A percentile compares a stretch with the other conserved stretches of the same genome.
Evolutionary conservation across 495 filamentous ascomycete species (phyloP).

Genomic region (Aspergillus kassunensis): DNA sequence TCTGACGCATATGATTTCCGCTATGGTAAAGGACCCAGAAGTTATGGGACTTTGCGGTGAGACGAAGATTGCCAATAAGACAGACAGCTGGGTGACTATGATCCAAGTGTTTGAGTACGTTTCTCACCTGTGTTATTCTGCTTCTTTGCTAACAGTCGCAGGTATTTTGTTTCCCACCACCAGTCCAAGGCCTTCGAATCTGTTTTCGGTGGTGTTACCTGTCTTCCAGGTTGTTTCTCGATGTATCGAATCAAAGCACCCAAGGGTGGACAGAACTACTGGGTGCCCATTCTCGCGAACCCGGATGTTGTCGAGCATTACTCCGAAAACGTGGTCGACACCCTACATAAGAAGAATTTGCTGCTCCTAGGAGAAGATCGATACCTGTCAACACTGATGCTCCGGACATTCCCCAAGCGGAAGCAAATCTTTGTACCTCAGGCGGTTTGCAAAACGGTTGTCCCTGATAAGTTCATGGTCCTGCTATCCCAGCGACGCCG

Average conservation of each 20-base stretch:
- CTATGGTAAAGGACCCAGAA: constrained; percentile 98
- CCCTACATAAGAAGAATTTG: constrained; percentile 96
- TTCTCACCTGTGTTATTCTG: background rate
- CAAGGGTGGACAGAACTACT: constrained; percentile 98
- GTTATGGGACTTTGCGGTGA: constrained; percentile 99
- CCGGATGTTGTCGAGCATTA: constrained; percentile 99
- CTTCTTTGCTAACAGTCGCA: constrained; percentile 12
- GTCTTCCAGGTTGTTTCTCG: constrained; percentile 98
- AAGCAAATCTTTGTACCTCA: constrained; percentile 99
- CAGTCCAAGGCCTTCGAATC: constrained; percentile 96
- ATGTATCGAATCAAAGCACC: constrained; percentile 99
- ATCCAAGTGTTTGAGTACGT: constrained; percentile 96
- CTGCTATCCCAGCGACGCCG: constrained; percentile 89
- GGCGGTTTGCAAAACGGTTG: constrained; percentile 96
- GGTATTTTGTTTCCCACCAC: constrained; percentile 97
- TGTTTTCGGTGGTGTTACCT: constrained; percentile 98
- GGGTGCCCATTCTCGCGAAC: constrained; percentile 98
- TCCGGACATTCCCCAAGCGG: constrained; percentile 97
- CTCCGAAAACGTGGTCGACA: constrained; percentile 99
- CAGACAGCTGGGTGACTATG: constrained; percentile 88
- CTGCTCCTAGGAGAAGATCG: constrained; percentile 95
- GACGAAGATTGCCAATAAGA: constrained; percentile 99
- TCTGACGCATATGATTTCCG: constrained; percentile 96
- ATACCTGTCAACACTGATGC: constrained; percentile 94
- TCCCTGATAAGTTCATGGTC: constrained; percentile 89